Base-by-base conservation (phyloP, 78 protist species). In the Tieghemostelium lacteum region DNA sequence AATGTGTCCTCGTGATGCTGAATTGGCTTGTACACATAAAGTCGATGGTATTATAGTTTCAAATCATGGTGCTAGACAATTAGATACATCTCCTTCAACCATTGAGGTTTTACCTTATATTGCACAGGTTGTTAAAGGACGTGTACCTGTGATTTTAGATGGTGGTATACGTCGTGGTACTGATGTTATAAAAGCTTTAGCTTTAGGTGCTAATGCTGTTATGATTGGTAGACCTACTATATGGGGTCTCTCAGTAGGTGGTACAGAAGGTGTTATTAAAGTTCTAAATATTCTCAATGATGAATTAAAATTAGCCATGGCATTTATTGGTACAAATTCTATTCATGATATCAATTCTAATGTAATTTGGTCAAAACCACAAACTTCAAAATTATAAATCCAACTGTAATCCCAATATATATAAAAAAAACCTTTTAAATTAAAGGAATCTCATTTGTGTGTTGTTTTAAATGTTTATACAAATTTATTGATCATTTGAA, bases 131-230 rank as follows among this genome's bases (percentile, higher is more conserved):
- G 86, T 94, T 16, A 40, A 36, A 8, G 92, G 88, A 10, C 63
- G 76, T 34, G 20, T 66, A 33, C 94, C 94, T 6, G 85, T 96
- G 2, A 58, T 75, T 45, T 34, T 96, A 28, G 97, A 96, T 69
- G 96, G 97, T 34, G 97, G 97, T 22, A 70, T 96, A 24, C 75
- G 97, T 28, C 17, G 97, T 37, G 96, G 97, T 54, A 86, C 96
- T 0, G 97, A 94, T 69, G 75, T 94, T 17, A 58, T 96, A 36
- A 96, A 94, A 37, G 97, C 97, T 17, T 60, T 94, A 60, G 73
- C 85, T n/a, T 49, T 45, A 12, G 95, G 95, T 63, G 97, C 96
- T 3, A 26, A 65, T 8, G 94, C 93, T 0, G 92, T 94, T 31
- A 63, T 86, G 64, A 61, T 95, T 24, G 97, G 96, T 26, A 22